Base-by-base conservation (phyloP, 805 yeast species). In the Yamadazyma nakazawae region DNA sequence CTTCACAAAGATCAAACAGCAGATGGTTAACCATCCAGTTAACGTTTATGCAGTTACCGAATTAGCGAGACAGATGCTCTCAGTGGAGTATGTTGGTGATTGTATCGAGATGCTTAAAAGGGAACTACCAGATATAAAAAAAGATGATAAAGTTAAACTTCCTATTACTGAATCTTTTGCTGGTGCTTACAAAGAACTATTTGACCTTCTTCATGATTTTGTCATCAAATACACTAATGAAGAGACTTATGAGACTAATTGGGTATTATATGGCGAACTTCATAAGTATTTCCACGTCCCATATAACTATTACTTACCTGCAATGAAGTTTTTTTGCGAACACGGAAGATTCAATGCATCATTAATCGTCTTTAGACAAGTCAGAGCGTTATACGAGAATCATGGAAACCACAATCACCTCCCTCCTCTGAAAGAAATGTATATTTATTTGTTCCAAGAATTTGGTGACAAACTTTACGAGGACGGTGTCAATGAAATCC, bases 401-500 rank as follows among this genome's bases (percentile, higher is more conserved):
- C 78, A 77, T 36, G 81, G 80, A 10, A 48, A 54, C 25, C 58
- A 54, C 38, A 48, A 47, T 37, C 50, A 54, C 44, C 40, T 52
- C 18, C 68, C 72, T 11, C 69, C 72, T 5, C 63, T 57, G 63
- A 59, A 64, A 42, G 82, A 80, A 18, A 78, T 85, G 61, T 88
- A 85, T 55, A 61, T 74, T 45, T 77, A 77, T 52, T 61, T 86
- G 19, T 81, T 87, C 58, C 69, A 75, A 43, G 76, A 76, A 40
- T 85, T 85, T 64, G 86, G 89, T 1, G 71, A 72, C 41, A 66
- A 68, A 43, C 63, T 74, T 30, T 86, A 82, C 53, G 81, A 76
- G 47, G 82, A 81, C 7, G 94, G 92, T 0, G 80, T 85, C 14
- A 70, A 70, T 41, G 84, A 82, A 47, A 62, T 87, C 2, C 88